Conservation (phyloP, 352 stramenopile genomes). For the Phytophthora tubulina region DNA sequence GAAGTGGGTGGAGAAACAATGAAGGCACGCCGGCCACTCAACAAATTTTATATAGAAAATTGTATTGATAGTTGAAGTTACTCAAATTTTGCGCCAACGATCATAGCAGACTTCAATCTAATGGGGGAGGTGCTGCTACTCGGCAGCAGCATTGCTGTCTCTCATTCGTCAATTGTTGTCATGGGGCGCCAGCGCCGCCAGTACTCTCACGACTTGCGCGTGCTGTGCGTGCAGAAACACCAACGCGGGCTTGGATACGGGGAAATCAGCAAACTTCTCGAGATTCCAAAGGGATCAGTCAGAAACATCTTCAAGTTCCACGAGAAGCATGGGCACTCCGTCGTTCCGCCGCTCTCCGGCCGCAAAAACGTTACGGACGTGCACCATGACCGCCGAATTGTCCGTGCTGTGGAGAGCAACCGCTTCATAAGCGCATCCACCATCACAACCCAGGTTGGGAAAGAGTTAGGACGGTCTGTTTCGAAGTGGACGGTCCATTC, state of each 20-base stretch:
- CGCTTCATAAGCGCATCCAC: conserved; percentile 1
- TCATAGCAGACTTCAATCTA: too few relatives aligned
- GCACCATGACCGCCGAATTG: not conserved
- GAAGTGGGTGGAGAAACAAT: too few relatives aligned
- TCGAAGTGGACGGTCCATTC: not conserved
- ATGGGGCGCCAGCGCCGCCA: not conserved
- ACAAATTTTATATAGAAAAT: too few relatives aligned
- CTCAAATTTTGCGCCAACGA: too few relatives aligned
- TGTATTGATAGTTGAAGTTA: too few relatives aligned
- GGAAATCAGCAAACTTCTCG: not conserved
- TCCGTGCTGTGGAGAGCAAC: not conserved
- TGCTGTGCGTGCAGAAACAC: not conserved
- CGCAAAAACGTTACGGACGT: not conserved
- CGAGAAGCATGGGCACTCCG: not conserved
- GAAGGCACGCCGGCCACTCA: too few relatives aligned
- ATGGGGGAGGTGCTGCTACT: too few relatives aligned
- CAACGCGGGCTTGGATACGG: not conserved
- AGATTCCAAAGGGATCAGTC: not conserved
- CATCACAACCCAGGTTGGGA: not conserved
- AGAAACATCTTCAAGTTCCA: conserved; percentile 8
- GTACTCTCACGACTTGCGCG: not conserved
- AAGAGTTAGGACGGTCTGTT: not conserved
- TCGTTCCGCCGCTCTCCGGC: not conserved
- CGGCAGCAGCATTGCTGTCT: too few relatives aligned
- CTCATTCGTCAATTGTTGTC: too few relatives aligned